Evolutionary conservation across 352 stramenopile species (phyloP), one percentile per base, ranked within the genome.

Genomic region (Globisporangium carolinianum): DNA sequence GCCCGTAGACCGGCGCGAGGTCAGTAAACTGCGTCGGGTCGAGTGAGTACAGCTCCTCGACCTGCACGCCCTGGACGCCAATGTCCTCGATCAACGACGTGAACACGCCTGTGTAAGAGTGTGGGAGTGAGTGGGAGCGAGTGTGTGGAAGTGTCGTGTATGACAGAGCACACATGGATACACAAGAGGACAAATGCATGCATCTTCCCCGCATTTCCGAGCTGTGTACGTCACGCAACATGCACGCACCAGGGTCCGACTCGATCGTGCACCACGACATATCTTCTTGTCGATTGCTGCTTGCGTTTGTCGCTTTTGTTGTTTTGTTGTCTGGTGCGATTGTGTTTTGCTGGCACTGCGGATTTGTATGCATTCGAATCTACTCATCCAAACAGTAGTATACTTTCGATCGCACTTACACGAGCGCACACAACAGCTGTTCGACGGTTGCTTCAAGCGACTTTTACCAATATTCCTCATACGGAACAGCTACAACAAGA

Each of bases 11-110:
- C 2, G 82, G 75, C 46, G 77, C 72, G 38, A 95, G 43, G 15
- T 79, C 62, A 7, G 72, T 67, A 58, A 96, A 91, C 53, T 84
- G 77, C 37, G 80, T 79, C 50, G 97, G 79, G 63, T 98, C 96
- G 53, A 98, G 71, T 35, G 74, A 84, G 72, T 97, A 98, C 5
- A 98, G 73, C 74, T 98, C 96, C 60, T 97, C 83, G 15, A 98
- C 82, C 69, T 98, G 86, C 17, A 97, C 89, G 53, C 85, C 83
- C 49, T 88, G 71, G n/a, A 96, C 90, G 53, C 96, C 96, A 48
- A 98, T 94, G 47, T 89, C 83, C 70, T 98, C 86, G 18, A 98
- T 94, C n/a, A 98, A 75, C 50, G 87, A 73, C 36, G 85, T 97
- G 64, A 96, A 97, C 15, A 97, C 86, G 47, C 83, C 86, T 87